Percentiles rank a stretch among this genome's conserved stretches.
These are phyloP conservation scores for Epichloe uncinata DNA, from an alignment of 2,329 filamentous ascomycete species.

Conservation along the genomic window DNA sequence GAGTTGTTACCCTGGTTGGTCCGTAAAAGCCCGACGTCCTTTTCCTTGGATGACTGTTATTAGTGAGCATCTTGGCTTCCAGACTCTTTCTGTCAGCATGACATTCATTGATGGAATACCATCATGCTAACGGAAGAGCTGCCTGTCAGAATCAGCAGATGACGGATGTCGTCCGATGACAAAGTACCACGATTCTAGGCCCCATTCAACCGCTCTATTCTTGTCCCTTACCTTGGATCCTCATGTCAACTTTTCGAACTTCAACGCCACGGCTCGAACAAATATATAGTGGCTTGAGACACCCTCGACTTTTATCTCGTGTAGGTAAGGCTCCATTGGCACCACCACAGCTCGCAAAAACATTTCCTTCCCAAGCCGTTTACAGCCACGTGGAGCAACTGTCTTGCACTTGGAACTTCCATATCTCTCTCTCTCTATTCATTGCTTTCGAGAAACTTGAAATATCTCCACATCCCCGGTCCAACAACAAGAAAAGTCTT, in stretches of 20 bases:
- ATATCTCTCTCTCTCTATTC: background rate
- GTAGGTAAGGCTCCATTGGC: background rate
- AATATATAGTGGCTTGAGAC: constrained; percentile 7
- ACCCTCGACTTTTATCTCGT: background rate
- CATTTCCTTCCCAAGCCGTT: background rate
- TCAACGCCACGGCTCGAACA: background rate
- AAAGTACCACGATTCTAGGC: background rate
- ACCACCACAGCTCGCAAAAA: background rate
- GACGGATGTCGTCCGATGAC: background rate
- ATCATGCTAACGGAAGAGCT: background rate
- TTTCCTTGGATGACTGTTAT: too few species aligned
- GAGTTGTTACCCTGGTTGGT: background rate
- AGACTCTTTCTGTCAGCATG: constrained; percentile 1
- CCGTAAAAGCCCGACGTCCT: background rate
- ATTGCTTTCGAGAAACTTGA: background rate
- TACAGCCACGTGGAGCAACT: background rate
- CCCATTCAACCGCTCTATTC: background rate
- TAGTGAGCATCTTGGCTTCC: background rate
- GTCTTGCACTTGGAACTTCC: background rate
- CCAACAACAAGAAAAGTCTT: background rate
- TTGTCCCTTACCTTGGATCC: background rate
- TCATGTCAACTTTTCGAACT: background rate
- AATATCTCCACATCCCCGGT: background rate
- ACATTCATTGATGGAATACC: background rate
- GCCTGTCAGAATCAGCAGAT: constrained; percentile 1